Evolutionary conservation across 2,329 filamentous ascomycete genomes (phyloP).

Genomic region (Verticillium alfalfae): DNA sequence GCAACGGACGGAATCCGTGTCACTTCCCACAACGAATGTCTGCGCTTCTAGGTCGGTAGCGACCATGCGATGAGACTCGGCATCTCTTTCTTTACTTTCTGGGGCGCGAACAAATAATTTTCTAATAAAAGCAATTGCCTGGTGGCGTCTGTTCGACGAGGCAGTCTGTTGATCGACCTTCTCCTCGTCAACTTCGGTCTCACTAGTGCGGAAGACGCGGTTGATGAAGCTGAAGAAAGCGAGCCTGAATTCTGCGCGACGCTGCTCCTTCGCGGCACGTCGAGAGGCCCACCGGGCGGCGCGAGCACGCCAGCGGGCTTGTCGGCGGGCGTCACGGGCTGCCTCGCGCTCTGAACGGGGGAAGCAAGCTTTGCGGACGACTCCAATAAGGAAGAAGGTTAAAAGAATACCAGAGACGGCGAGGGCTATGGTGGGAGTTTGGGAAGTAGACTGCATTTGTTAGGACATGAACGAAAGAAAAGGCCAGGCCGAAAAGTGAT

Average conservation of each 20-base stretch:
- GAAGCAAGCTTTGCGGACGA: not conserved
- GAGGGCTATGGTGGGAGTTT: conserved; percentile 12
- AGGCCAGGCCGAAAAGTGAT: not conserved
- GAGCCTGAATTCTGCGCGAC: not conserved
- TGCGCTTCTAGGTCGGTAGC: not conserved
- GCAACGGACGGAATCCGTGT: not conserved
- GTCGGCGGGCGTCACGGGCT: not conserved
- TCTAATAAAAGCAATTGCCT: not conserved
- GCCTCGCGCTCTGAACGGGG: not conserved
- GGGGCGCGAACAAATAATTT: not conserved
- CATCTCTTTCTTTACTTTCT: not conserved
- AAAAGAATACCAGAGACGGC: conserved; percentile 7
- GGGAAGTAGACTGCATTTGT: not conserved
- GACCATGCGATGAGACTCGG: not conserved
- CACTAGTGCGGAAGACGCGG: not conserved
- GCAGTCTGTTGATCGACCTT: not conserved
- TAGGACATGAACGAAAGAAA: not conserved
- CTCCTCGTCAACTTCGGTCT: not conserved
- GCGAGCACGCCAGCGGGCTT: not conserved
- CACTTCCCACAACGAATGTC: not conserved
- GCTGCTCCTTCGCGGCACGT: not conserved
- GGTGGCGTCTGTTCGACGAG: not conserved
- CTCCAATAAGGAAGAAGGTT: not conserved
- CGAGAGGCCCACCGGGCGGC: not conserved
- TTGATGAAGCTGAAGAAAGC: not conserved